These are phyloP conservation scores for Platanus orientalis DNA, from an alignment of 164 flowering plant species.

Conservation along the genomic window DNA sequence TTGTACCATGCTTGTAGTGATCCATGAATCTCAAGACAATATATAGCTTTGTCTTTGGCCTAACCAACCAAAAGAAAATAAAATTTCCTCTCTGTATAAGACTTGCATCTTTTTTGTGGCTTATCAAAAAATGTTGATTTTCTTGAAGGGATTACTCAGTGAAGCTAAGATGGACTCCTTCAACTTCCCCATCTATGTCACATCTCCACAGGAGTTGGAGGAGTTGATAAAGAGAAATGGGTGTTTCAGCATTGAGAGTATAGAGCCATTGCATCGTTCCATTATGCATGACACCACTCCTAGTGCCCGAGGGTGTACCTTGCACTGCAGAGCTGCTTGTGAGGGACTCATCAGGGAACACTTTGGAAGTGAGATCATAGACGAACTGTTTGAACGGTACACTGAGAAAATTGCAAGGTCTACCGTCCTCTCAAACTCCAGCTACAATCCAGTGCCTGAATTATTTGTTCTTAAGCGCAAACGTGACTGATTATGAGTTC, in stretches of 20 bases:
- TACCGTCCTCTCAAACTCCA: background rate
- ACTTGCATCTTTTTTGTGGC: background rate
- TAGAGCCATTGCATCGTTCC: background rate
- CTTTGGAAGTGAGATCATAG: constrained; percentile 16
- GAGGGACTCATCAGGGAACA: constrained; percentile 15
- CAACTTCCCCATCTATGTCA: constrained; percentile 22
- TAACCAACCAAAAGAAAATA: too few species aligned
- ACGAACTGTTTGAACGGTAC: constrained; percentile 11
- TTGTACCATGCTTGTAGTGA: too few species aligned
- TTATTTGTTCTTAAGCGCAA: constrained; percentile 20
- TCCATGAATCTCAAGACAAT: too few species aligned
- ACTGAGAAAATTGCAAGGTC: constrained; percentile 6
- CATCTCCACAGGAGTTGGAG: constrained; percentile 13
- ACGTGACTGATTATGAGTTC: background rate
- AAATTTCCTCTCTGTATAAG: too few species aligned
- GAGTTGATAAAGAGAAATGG: constrained; percentile 13
- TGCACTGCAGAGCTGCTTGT: constrained; percentile 12
- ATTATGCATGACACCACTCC: background rate
- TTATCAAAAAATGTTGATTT: background rate
- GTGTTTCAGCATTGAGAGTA: constrained; percentile 13
- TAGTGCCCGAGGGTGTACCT: background rate
- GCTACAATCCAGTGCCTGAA: background rate
- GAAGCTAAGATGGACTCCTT: constrained; percentile 26
- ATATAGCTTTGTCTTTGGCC: too few species aligned
- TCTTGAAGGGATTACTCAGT: constrained; percentile 14